A percentile compares a stretch with the other conserved stretches of the same genome.
Conservation (phyloP, 2,329 filamentous ascomycete genomes). For the Alternaria rosae region DNA sequence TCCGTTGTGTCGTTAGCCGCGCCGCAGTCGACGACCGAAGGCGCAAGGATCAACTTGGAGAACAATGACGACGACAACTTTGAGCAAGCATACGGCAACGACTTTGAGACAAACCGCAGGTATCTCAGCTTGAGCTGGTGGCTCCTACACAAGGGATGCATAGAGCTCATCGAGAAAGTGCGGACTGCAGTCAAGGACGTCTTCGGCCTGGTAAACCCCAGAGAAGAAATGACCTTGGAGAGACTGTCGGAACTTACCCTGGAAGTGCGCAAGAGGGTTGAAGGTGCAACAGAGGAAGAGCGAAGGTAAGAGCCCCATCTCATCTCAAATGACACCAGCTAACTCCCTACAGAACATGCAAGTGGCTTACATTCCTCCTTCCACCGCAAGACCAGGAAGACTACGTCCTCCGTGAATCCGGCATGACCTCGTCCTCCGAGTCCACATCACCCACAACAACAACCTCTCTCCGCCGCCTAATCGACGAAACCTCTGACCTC, state of each 20-base stretch:
- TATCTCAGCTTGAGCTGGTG: conserved; percentile 99
- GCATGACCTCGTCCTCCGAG: conserved; percentile 64
- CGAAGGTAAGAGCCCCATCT: conserved; percentile 55
- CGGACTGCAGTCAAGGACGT: conserved; percentile 86
- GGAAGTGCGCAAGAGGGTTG: conserved; percentile 83
- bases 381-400: conserved; percentile 81
- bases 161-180: conserved; percentile 80
- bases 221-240: conserved; percentile 85
- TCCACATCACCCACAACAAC: conserved; percentile 51
- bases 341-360: conserved; percentile 55
- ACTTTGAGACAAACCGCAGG: conserved; percentile 94
- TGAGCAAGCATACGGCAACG: conserved; percentile 84
- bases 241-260: conserved; percentile 81
- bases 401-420: conserved; percentile 84
- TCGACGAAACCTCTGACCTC: conserved; percentile 95
- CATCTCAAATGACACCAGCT: conserved; percentile 2
- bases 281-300: conserved; percentile 73
- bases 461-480: conserved; percentile 75
- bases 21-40: conserved; percentile 66
- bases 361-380: conserved; percentile 86
- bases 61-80: conserved; percentile 90
- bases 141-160: conserved; percentile 90
- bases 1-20: conserved; percentile 92
- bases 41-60: conserved; percentile 83
- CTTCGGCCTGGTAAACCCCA: conserved; percentile 86